These are phyloP conservation scores for Cladosporium sp. DNA, from an alignment of 2,329 filamentous ascomycete genomes.

Conservation along the genomic window DNA sequence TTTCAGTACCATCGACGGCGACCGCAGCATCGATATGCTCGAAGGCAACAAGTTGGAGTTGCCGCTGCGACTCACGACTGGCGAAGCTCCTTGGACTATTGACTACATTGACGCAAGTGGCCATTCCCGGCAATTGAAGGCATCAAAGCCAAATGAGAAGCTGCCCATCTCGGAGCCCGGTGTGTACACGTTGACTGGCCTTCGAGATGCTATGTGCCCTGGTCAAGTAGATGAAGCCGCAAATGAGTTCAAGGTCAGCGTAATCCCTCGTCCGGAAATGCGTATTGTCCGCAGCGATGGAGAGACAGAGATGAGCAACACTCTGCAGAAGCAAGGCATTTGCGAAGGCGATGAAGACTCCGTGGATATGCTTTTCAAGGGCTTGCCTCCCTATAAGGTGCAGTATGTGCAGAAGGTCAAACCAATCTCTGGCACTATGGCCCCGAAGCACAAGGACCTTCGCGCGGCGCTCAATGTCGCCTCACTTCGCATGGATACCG, in stretches of 20 bases:
- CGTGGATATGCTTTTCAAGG: constrained; percentile 74
- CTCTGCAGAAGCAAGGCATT: constrained; percentile 71
- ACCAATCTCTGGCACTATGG: constrained; percentile 60
- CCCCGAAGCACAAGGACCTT: constrained; percentile 63
- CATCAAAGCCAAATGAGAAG: constrained; percentile 31
- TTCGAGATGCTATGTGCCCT: constrained; percentile 76
- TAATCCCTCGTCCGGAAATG: constrained; percentile 77
- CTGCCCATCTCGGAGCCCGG: constrained; percentile 44
- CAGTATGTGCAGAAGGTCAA: constrained; percentile 77
- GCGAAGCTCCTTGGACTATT: constrained; percentile 79
- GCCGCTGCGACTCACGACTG: constrained; percentile 73
- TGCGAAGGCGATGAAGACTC: constrained; percentile 93
- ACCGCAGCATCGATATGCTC: constrained; percentile 67
- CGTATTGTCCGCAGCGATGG: constrained; percentile 59
- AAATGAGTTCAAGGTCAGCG: constrained; percentile 73
- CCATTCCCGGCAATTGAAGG: constrained; percentile 36
- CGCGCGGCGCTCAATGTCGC: constrained; percentile 73
- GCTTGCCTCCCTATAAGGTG: constrained; percentile 74
- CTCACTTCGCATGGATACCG: constrained; percentile 80
- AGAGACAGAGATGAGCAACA: constrained; percentile 38
- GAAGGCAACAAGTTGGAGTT: constrained; percentile 71
- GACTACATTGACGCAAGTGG: constrained; percentile 55
- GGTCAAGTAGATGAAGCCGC: constrained; percentile 72
- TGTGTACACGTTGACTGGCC: constrained; percentile 72
- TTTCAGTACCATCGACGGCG: constrained; percentile 82